These are phyloP conservation scores for Phialemonium atrogriseum DNA, from an alignment of 2,329 filamentous ascomycete species.

Conservation along the genomic window DNA sequence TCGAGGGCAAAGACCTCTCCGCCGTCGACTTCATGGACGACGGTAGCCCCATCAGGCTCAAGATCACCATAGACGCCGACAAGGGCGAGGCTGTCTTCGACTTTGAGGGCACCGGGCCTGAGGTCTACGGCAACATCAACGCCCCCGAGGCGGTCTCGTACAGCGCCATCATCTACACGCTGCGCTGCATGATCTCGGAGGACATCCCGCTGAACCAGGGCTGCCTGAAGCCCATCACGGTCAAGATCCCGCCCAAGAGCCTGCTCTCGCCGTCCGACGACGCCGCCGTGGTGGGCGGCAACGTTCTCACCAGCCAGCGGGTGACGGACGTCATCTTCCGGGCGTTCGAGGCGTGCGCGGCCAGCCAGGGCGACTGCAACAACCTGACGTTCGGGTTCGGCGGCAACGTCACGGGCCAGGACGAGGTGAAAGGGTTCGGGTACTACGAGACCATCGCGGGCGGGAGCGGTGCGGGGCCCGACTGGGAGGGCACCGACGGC, in stretches of 20 bases:
- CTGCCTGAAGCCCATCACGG: slow-evolving; percentile 67
- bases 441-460: slow-evolving; percentile 85
- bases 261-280: slow-evolving; percentile 69
- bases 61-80: slow-evolving; percentile 64
- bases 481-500: slow-evolving; percentile 65
- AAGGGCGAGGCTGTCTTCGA: slow-evolving; percentile 73
- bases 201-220: slow-evolving; percentile 85
- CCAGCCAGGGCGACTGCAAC: slow-evolving; percentile 73
- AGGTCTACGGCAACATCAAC: slow-evolving; percentile 71
- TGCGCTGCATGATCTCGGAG: slow-evolving; percentile 70
- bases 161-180: slow-evolving; percentile 75
- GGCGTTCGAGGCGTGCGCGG: slow-evolving; percentile 72
- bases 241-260: slow-evolving; percentile 62
- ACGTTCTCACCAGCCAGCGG: slow-evolving; percentile 71
- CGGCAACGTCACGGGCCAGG: slow-evolving; percentile 50
- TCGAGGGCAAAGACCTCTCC: slow-evolving; percentile 61
- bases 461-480: slow-evolving; percentile 63
- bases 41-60: slow-evolving; percentile 67
- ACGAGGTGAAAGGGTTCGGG: slow-evolving; percentile 65
- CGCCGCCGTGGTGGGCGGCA: slow-evolving; percentile 76
- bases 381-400: slow-evolving; percentile 81
- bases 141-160: slow-evolving; percentile 72
- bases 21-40: slow-evolving; percentile 84
- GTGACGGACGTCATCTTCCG: slow-evolving; percentile 78
- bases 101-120: slow-evolving; percentile 65